Conservation (phyloP, 2,329 filamentous ascomycete genomes). For the Fusarium sp. region DNA sequence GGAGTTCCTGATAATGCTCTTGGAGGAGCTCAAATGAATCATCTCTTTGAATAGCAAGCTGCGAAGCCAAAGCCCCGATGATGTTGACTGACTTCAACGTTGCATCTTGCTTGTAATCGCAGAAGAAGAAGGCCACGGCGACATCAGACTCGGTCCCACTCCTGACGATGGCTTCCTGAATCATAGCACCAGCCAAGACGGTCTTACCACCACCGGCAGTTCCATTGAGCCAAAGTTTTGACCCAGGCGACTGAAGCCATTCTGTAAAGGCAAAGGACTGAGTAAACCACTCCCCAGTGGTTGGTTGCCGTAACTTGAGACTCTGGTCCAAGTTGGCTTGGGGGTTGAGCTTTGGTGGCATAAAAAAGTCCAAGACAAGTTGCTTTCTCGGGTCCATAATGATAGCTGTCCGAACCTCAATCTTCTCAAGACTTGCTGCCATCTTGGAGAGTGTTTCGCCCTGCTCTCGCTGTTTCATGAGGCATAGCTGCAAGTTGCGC, state of each 20-base stretch:
- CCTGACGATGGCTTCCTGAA: background rate
- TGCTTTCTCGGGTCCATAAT: background rate
- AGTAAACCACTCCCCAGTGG: background rate
- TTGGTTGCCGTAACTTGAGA: background rate
- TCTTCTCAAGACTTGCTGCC: background rate
- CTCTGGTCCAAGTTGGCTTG: background rate
- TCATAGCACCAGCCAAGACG: background rate
- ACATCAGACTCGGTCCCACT: background rate
- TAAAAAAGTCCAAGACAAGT: background rate
- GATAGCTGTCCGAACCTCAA: background rate
- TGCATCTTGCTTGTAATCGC: background rate
- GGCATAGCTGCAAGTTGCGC: background rate
- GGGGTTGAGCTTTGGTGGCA: background rate
- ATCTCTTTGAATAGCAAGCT: background rate
- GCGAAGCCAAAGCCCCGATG: background rate
- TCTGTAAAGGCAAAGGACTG: background rate
- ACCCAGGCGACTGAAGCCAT: background rate
- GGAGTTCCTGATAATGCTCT: background rate
- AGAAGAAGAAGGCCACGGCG: background rate
- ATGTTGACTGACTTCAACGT: background rate
- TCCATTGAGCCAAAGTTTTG: background rate
- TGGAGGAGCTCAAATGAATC: background rate
- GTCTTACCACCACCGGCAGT: background rate
- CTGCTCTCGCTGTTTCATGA: background rate
- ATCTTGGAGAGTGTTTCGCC: background rate